phyloP scores from a whole-genome alignment of 2,329 filamentous ascomycete species.

The Ceratocystis lukuohia region DNA sequence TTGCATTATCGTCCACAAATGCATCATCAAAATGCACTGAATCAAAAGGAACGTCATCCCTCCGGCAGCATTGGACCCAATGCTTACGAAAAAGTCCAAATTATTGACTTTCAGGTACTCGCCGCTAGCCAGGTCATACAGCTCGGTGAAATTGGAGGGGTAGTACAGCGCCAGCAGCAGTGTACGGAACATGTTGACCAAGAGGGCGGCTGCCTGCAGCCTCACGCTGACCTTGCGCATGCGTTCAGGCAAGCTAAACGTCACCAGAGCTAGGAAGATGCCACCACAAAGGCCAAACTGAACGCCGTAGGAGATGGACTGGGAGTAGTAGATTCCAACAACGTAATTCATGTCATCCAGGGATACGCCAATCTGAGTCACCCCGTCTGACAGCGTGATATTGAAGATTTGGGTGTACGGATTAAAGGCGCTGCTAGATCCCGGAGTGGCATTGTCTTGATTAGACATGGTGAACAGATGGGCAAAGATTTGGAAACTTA shows the following conservation, averaged over 20 bases:
- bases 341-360: conserved; percentile 25
- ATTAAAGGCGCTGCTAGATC: not conserved
- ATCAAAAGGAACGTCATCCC: conserved; percentile 29
- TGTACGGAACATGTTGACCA: conserved; percentile 46
- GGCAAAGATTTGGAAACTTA: not conserved
- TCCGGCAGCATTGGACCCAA: conserved; percentile 32
- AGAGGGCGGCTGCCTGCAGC: conserved; percentile 49
- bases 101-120: conserved; percentile 40
- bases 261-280: conserved; percentile 50
- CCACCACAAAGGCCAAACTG: conserved; percentile 57
- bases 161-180: conserved; percentile 46
- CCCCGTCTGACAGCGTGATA: not conserved
- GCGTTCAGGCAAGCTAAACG: conserved; percentile 54
- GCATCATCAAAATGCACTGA: conserved; percentile 36
- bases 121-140: conserved; percentile 44
- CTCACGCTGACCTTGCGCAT: conserved; percentile 50
- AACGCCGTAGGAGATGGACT: conserved; percentile 50
- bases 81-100: conserved; percentile 28
- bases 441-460: not conserved
- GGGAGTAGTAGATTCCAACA: conserved; percentile 27
- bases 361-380: not conserved
- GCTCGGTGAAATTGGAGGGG: conserved; percentile 44
- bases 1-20: conserved; percentile 40
- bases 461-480: not conserved
- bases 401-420: conserved; percentile 6